Percentiles rank a stretch among this genome's conserved stretches.
These are phyloP conservation scores for Crepidotus variabilis DNA, from an alignment of 768 basidiomycete species.

Conservation along the genomic window DNA sequence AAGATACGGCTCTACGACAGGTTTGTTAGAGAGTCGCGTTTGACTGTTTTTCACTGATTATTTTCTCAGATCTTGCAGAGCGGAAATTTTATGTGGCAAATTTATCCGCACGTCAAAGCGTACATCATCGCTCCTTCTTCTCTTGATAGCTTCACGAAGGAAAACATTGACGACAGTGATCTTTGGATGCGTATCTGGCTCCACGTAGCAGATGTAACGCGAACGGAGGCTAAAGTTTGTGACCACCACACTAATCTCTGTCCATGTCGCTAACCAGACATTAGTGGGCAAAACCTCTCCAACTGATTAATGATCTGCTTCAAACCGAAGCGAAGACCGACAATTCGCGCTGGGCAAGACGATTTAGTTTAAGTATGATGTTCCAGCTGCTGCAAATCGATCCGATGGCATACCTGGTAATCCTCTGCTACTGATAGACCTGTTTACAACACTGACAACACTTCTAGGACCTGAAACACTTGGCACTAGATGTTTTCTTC, in stretches of 20 bases:
- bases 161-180: slow-evolving; percentile 35
- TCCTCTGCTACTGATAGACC: not conserved
- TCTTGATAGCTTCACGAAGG: slow-evolving; percentile 12
- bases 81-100: slow-evolving; percentile 4
- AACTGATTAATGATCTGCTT: not conserved
- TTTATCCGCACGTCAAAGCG: slow-evolving; percentile 28
- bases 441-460: not conserved
- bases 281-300: slow-evolving; percentile 8
- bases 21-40: not conserved
- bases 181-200: slow-evolving; percentile 72
- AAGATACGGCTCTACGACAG: slow-evolving; percentile 3
- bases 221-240: slow-evolving; percentile 20
- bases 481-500: slow-evolving; percentile 53
- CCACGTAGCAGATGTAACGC: slow-evolving; percentile 57
- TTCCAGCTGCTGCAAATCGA: slow-evolving; percentile 49
- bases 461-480: slow-evolving; percentile 40
- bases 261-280: not conserved
- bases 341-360: slow-evolving; percentile 37
- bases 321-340: not conserved
- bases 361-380: slow-evolving; percentile 64
- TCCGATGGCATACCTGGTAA: slow-evolving; percentile 55
- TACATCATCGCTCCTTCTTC: slow-evolving; percentile 33
- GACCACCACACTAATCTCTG: not conserved
- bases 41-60: not conserved
- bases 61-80: slow-evolving; percentile 2